A percentile compares a stretch with the other conserved stretches of the same genome.
These are phyloP conservation scores for Trichosporon coremiiforme DNA, from an alignment of 1,284 basidiomycete species.

Conservation along the genomic window DNA sequence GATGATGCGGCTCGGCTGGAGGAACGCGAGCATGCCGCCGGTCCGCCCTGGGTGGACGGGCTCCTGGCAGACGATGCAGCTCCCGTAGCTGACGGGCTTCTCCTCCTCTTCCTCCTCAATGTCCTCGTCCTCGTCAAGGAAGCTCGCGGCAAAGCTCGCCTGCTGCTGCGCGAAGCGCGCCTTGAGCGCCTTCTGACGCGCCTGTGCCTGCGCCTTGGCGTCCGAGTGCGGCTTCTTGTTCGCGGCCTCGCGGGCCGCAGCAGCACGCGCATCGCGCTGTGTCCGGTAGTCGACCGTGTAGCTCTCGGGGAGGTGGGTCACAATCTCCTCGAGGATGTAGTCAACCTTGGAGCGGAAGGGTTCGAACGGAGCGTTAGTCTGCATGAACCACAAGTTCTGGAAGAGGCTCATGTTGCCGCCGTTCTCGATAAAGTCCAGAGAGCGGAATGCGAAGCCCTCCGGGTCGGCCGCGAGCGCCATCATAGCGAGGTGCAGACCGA, in stretches of 20 bases:
- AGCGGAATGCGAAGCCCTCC: constrained; percentile 64
- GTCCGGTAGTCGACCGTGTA: constrained; percentile 60
- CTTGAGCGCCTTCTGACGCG: constrained; percentile 83
- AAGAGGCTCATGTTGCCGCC: constrained; percentile 58
- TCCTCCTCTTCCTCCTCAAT: constrained; percentile 60
- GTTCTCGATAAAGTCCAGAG: constrained; percentile 61
- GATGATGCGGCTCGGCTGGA: constrained; percentile 86
- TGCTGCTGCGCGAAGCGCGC: constrained; percentile 90
- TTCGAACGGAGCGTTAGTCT: constrained; percentile 72
- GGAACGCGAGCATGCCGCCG: constrained; percentile 85
- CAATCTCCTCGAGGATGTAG: constrained; percentile 74
- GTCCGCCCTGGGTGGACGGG: constrained; percentile 72
- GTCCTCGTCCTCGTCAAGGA: constrained; percentile 62
- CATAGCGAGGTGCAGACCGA: constrained; percentile 81
- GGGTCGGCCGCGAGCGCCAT: constrained; percentile 73
- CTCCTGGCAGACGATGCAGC: constrained; percentile 98
- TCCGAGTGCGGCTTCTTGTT: constrained; percentile 60
- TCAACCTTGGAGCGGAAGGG: constrained; percentile 68
- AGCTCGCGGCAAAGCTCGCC: constrained; percentile 64
- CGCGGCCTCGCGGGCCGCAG: constrained; percentile 45
- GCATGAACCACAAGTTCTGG: constrained; percentile 69
- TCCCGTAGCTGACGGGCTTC: constrained; percentile 69
- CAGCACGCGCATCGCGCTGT: constrained; percentile 43
- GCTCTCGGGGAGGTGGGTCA: constrained; percentile 56
- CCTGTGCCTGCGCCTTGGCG: constrained; percentile 40